Evolutionary conservation across 345 rosid species (phyloP).

Genomic region (Aurinia saxatilis): DNA sequence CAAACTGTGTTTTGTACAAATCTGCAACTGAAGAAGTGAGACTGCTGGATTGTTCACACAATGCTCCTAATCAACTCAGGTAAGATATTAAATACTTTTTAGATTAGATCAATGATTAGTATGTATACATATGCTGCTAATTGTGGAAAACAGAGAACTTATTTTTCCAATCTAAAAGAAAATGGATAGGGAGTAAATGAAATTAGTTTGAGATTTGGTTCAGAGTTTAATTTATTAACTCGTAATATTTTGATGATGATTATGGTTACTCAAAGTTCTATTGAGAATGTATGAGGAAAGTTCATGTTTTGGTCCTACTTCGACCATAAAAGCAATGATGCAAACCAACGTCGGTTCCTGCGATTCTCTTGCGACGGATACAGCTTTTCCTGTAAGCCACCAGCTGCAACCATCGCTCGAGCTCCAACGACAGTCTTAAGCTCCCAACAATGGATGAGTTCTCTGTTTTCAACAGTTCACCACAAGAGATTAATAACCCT

Average conservation of each 20-base stretch:
- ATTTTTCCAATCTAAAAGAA: not conserved
- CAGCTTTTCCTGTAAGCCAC: not conserved
- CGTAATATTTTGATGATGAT: not conserved
- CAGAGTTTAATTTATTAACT: not conserved
- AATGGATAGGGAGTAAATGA: not conserved
- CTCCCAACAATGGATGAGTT: slow-evolving; percentile 30
- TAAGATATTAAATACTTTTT: too few relatives aligned
- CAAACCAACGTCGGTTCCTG: slow-evolving; percentile 12
- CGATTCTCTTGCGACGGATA: not conserved
- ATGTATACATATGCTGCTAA: too few relatives aligned
- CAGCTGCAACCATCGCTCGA: slow-evolving; percentile 16
- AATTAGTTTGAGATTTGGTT: slow-evolving; percentile 24
- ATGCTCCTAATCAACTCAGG: too few relatives aligned
- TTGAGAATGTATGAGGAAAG: slow-evolving; percentile 38
- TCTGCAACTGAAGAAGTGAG: slow-evolving; percentile 65
- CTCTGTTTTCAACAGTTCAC: slow-evolving; percentile 21
- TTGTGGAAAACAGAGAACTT: too few relatives aligned
- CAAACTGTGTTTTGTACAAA: slow-evolving; percentile 59
- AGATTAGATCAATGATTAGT: too few relatives aligned
- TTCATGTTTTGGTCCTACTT: slow-evolving; percentile 39
- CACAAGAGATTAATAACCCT: not conserved
- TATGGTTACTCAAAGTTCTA: slow-evolving; percentile 1
- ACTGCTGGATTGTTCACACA: slow-evolving; percentile 70
- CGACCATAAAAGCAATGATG: slow-evolving; percentile 24
- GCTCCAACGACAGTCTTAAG: slow-evolving; percentile 31